Evolutionary conservation across 2,329 filamentous ascomycete species (phyloP).

Genomic region (Colletotrichum sp.): DNA sequence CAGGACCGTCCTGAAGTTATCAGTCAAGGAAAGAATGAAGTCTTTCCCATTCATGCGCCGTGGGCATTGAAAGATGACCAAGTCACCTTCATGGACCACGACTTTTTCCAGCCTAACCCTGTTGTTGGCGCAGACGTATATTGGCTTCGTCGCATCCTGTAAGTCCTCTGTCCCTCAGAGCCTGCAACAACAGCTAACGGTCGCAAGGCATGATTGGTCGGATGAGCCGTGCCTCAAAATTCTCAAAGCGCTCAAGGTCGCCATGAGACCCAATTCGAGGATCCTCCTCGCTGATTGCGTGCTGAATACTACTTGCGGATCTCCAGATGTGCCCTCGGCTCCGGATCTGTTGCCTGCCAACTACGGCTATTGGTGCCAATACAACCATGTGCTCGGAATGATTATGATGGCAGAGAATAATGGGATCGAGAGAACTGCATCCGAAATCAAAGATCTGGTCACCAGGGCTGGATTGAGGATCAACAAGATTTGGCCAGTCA

Average conservation of each 20-base stretch:
- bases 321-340: conserved; percentile 29
- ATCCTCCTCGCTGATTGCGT: conserved; percentile 34
- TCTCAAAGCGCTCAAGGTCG: conserved; percentile 11
- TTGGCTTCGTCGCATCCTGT: conserved; percentile 32
- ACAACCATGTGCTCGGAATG: conserved; percentile 35
- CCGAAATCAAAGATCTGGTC: conserved; percentile 31
- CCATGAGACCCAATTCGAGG: conserved; percentile 24
- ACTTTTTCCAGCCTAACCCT: conserved; percentile 38
- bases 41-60: conserved; percentile 34
- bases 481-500: conserved; percentile 34
- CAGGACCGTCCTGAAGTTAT: conserved; percentile 37
- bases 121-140: conserved; percentile 33
- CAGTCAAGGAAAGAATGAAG: conserved; percentile 25
- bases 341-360: conserved; percentile 37
- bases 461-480: conserved; percentile 32
- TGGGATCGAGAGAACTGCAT: conserved; percentile 38
- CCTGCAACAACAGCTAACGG: not conserved
- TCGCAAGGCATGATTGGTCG: conserved; percentile 35
- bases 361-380: conserved; percentile 36
- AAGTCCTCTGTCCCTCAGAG: not conserved
- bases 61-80: not conserved
- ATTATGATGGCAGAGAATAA: conserved; percentile 39
- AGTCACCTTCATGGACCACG: conserved; percentile 29
- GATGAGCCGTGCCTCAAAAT: conserved; percentile 36
- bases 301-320: conserved; percentile 38